phyloP scores from a whole-genome alignment of 2,329 filamentous ascomycete species.

The Alternaria angustiovoidea region DNA sequence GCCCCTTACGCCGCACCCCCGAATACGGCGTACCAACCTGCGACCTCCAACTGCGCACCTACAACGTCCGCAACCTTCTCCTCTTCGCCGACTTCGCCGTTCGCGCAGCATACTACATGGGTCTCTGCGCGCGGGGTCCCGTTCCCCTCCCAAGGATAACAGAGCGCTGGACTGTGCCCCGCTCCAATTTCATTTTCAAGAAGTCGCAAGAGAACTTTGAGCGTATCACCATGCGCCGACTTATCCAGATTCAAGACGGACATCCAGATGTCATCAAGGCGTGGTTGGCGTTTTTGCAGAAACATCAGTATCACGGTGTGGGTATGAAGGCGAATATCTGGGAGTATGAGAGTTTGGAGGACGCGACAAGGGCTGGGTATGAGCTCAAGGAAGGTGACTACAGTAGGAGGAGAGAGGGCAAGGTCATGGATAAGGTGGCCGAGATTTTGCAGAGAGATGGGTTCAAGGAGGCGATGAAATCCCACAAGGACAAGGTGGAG shows the following conservation, averaged over 20 bases:
- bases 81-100: constrained; percentile 96
- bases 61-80: constrained; percentile 86
- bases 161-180: constrained; percentile 93
- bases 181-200: constrained; percentile 91
- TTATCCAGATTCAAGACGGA: constrained; percentile 94
- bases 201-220: constrained; percentile 99
- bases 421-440: constrained; percentile 46
- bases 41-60: constrained; percentile 92
- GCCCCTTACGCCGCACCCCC: constrained; percentile 78
- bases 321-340: constrained; percentile 99
- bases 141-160: constrained; percentile 84
- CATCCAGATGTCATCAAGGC: constrained; percentile 86
- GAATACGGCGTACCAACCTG: constrained; percentile 82
- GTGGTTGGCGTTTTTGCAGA: constrained; percentile 91
- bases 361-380: constrained; percentile 39
- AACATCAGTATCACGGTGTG: constrained; percentile 93
- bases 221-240: constrained; percentile 80
- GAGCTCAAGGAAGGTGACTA: constrained; percentile 38
- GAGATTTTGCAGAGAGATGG: constrained; percentile 43
- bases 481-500: constrained; percentile 30
- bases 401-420: constrained; percentile 40
- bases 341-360: constrained; percentile 76
- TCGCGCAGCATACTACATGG: constrained; percentile 92
- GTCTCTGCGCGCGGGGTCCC: constrained; percentile 84
- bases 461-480: constrained; percentile 46